Base-by-base conservation (phyloP, 768 basidiomycete species). In the Suillus clintonianus region DNA sequence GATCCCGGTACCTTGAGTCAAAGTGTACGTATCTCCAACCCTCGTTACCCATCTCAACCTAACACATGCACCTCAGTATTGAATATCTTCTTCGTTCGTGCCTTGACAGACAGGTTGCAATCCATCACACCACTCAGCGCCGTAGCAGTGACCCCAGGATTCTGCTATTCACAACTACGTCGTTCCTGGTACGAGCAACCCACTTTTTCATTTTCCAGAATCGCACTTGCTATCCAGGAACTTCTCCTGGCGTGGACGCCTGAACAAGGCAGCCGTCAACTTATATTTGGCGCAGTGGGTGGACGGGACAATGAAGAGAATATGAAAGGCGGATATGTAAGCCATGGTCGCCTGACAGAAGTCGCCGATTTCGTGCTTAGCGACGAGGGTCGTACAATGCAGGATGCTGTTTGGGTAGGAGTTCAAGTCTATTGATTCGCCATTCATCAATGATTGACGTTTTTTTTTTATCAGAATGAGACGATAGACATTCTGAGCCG, bases 231-330 rank as follows among this genome's bases (percentile, higher is more conserved):
- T 3, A 1, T 71, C 14, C 42, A 62, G 63, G 62, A 71, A 36
- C 43, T 17, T 0, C 32, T 59, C 10, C 57, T 69, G 3, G 65
- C 70, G 7, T 14, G 67, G 66, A 72, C 74, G 0, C n/a, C 71
- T 0, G 74, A 78, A 61, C 68, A 77, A 45, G 79, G 78, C 1
- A 74, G 76, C 43, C 77, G 78, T 15, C 71, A 75, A 56, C 67
- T 81, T 30, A 50, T 80, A 2, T 77, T 71, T 34, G 71, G 65
- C 9, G 76, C 77, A 1, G 45, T 76, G 2, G 75, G 69, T 9
- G 70, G 57, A 47, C 68, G 65, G 15, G 60, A 71, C 4, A 48
- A 68, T 4, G 72, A 71, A 30, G 66, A 60, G 22, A 36, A 9
- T 15, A 64, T 75, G 67, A 66, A 68, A 24, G 72, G 70, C 1